Conservation (phyloP, 768 basidiomycete genomes). For the Russula sp. region DNA sequence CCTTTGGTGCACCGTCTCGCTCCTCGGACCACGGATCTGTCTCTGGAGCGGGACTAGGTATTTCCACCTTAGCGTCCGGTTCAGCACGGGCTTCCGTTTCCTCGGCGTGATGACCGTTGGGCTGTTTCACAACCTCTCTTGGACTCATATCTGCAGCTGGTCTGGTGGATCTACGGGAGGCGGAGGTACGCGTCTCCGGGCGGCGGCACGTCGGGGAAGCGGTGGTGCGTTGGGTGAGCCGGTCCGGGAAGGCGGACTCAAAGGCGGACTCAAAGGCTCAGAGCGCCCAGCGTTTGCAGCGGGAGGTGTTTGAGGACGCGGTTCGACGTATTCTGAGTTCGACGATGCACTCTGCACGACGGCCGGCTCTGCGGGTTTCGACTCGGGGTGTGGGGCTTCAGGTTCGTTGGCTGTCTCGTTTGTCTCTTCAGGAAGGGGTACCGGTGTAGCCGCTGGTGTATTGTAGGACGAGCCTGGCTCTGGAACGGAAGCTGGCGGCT, state of each 20-base stretch:
- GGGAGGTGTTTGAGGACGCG: conserved; percentile 2
- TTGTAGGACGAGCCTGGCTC: conserved; percentile 35
- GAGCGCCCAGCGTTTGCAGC: background rate
- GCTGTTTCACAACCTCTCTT: background rate
- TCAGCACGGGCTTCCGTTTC: background rate
- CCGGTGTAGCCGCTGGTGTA: conserved; percentile 31
- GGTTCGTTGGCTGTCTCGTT: conserved; percentile 1
- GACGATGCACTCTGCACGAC: background rate
- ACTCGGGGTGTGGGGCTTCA: background rate
- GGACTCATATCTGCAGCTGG: background rate
- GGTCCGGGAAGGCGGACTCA: conserved; percentile 25
- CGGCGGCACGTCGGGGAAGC: conserved; percentile 63
- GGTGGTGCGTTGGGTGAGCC: conserved; percentile 52
- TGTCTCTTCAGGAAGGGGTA: conserved; percentile 11
- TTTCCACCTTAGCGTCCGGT: background rate
- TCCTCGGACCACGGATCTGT: background rate
- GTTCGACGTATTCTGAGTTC: background rate
- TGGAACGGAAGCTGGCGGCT: conserved; percentile 32
- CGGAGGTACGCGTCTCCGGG: conserved; percentile 41
- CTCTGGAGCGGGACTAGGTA: background rate
- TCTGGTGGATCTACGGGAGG: conserved; percentile 1
- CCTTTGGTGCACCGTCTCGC: background rate
- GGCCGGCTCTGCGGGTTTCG: conserved; percentile 3
- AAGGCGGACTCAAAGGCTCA: conserved; percentile 21
- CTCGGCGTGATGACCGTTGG: conserved; percentile 18